Conservation (phyloP, 495 filamentous ascomycete species). For the Collariella sp. region DNA sequence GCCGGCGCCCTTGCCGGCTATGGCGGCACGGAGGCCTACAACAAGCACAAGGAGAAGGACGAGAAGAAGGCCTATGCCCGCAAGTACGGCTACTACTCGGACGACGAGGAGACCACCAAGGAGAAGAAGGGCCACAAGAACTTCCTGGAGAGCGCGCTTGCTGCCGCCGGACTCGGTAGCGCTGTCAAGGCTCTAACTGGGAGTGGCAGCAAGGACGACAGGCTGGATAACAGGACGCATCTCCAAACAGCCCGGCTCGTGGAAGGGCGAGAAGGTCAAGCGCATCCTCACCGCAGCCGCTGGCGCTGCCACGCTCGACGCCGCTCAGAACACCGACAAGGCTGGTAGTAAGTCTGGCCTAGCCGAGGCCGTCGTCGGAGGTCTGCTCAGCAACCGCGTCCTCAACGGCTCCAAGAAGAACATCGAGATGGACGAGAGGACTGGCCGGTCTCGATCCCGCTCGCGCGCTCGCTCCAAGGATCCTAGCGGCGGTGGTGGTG, state of each 20-base stretch:
- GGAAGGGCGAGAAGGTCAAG: slow-evolving; percentile 78
- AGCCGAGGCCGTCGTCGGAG: slow-evolving; percentile 73
- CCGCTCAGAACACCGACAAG: slow-evolving; percentile 64
- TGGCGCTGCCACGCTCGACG: slow-evolving; percentile 75
- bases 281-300: slow-evolving; percentile 81
- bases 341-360: slow-evolving; percentile 54
- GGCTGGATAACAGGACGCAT: slow-evolving; percentile 49
- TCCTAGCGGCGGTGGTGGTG: slow-evolving; percentile 36
- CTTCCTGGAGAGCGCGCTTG: slow-evolving; percentile 60
- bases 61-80: slow-evolving; percentile 40
- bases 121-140: slow-evolving; percentile 55
- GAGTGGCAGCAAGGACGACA: slow-evolving; percentile 39
- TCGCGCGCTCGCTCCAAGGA: slow-evolving; percentile 46
- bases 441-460: slow-evolving; percentile 42
- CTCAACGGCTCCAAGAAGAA: slow-evolving; percentile 65
- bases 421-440: slow-evolving; percentile 46
- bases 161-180: slow-evolving; percentile 58
- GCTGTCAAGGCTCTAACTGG: slow-evolving; percentile 45
- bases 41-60: slow-evolving; percentile 41
- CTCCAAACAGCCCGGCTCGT: slow-evolving; percentile 75
- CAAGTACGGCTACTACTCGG: slow-evolving; percentile 42
- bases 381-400: slow-evolving; percentile 71
- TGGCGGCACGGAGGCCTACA: slow-evolving; percentile 46
- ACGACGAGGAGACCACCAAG: slow-evolving; percentile 44
- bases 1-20: slow-evolving; percentile 48